Base-by-base conservation (phyloP, 441 rosid genomes). In the Eutrema salsugineum region DNA sequence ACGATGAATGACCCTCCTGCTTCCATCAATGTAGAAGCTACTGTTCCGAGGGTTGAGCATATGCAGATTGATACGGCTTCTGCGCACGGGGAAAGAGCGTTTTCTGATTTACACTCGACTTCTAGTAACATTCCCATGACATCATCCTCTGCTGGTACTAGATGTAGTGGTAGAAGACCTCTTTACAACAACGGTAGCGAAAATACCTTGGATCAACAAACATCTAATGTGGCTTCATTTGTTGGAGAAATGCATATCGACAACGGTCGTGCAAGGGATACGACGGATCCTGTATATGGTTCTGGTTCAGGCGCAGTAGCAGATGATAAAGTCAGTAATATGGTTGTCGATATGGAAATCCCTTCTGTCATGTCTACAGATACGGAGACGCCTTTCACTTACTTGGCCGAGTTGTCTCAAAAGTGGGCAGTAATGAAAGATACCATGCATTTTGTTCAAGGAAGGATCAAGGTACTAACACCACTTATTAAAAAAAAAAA, bases 391-490 rank as follows among this genome's bases (percentile, higher is more conserved):
- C 98, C 99, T 62, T 93, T 95, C 83, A 88, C 96, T 6, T 95
- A 95, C 83, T 78, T 95, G 42, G 93, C 98, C 50, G 88, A 89
- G 73, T 82, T 93, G 83, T 83, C 92, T 62, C 85, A 87, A 70
- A 89, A 85, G 72, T 87, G 96, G 95, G 89, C 89, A 78, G 82
- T 85, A n/a, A 58, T 66, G 73, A 84, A 84, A 83, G 89, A 86
- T 76, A 81, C 73, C 60, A 55, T 57, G 68, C 55, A 80, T 56
- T 83, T 76, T 66, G 75, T 93, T 60, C 83, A 63, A 73, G 98
- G 98, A 62, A 95, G 77, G 71, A 79, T 95, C 63, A 93, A 93
- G 95, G 98, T 95, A 67, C 32, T 15, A 39, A 64, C 59, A 43
- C 47, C 47, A 30, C 54, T 39, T 54, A 17, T 30, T 3, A 5